Evolutionary conservation across 805 yeast genomes (phyloP), one percentile per base, ranked within the genome.

Genomic region (Myxozyma nipponensis): DNA sequence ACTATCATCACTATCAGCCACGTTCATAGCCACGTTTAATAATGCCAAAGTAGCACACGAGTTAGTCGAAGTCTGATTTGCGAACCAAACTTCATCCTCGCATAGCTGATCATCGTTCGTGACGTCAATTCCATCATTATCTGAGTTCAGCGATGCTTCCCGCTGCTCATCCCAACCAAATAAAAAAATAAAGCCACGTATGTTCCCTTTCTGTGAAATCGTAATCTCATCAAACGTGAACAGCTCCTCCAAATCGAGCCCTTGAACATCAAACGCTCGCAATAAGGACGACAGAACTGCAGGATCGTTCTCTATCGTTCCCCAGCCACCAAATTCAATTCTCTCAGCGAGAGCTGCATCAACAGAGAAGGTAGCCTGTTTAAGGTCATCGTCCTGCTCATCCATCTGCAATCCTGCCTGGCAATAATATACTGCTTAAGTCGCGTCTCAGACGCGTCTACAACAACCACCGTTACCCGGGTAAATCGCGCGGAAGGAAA

Each of bases 301-400:
- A 23, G 57, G 57, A 42, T 53, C 57, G 30, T 50, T 49, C 46
- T 53, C 57, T 13, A 53, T 23, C 18, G 54, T 49, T 17, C 54
- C 38, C 57, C 57, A 53, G 30, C 54, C 38, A 17, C 9, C n/a
- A 34, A 39, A 30, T 15, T 48, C 25, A 35, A 15, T 13, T 32
- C 46, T 47, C 32, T 52, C 51, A n/a, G 21, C 21, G 15, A 7
- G 7, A n/a, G 9, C 15, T 13, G 38, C 6, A 13, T 35, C 21
- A 6, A 17, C 21, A n/a, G 38, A 35, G 38, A n/a, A 35, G 15
- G 21, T 28, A 9, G 32, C 32, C 7, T 28, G 13, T 13, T 28
- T 28, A 7, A 28, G 13, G 7, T 28, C 32, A 28, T 28, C 32
- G 32, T 28, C 32, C 32, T 28, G 13, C 32, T 28, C 13, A 7